Conservation (phyloP, 768 basidiomycete species). For the Boletus subparvulus region DNA sequence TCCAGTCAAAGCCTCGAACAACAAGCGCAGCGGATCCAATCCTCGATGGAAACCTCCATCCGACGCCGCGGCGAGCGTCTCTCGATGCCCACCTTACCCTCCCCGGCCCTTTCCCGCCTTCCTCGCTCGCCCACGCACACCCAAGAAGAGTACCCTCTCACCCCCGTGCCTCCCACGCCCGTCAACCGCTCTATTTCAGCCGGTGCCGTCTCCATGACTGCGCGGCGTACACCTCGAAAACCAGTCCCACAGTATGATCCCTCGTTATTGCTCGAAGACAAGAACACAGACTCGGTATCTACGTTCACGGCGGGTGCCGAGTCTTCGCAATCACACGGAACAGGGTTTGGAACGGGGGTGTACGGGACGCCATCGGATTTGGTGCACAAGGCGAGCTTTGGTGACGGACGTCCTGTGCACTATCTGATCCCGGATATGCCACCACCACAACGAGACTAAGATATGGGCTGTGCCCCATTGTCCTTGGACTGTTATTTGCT, state of each 20-base stretch:
- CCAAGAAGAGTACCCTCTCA: constrained; percentile 33
- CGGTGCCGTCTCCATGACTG: constrained; percentile 19
- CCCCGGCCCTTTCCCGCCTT: constrained; percentile 13
- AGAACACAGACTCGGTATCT: constrained; percentile 23
- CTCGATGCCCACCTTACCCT: constrained; percentile 29
- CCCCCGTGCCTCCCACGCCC: constrained; percentile 20
- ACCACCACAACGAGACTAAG: constrained; percentile 30
- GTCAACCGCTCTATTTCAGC: constrained; percentile 31
- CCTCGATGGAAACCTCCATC: constrained; percentile 30
- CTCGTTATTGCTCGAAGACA: constrained; percentile 25
- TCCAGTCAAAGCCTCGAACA: constrained; percentile 26
- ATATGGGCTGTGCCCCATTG: constrained; percentile 1
- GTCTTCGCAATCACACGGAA: constrained; percentile 31
- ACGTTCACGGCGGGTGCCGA: constrained; percentile 21
- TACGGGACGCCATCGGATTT: constrained; percentile 23
- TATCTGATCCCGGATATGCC: constrained; percentile 65
- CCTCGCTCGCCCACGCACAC: constrained; percentile 16
- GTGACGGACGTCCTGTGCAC: constrained; percentile 47
- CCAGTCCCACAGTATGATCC: constrained; percentile 56
- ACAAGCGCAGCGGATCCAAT: constrained; percentile 33
- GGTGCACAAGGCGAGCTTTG: constrained; percentile 46
- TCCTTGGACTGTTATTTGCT: neutral
- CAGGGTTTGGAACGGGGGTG: constrained; percentile 11
- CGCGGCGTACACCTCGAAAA: constrained; percentile 45
- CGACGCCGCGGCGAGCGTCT: constrained; percentile 29